Evolutionary conservation across 768 basidiomycete species (phyloP), one percentile per base, ranked within the genome.

Genomic region (Coprinellus micaceus): DNA sequence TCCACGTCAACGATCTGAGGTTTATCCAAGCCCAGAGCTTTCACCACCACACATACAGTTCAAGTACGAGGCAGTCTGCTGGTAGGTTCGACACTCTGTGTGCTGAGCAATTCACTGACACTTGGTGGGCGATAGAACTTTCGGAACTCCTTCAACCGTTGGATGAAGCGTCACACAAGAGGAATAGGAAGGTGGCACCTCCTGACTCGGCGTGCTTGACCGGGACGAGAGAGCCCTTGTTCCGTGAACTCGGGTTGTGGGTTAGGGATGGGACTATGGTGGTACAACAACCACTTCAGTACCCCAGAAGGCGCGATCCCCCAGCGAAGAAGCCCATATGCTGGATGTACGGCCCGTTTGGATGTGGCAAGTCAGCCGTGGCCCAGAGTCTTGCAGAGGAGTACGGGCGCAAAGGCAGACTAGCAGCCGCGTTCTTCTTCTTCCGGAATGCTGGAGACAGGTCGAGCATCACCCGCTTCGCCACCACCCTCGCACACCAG

Each of bases 331-430:
- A 53, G 13, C 33, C 33, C 21, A 49, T 65, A 25, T 22, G 61
- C 17, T 65, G 64, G 62, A 21, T 63, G 1, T 39, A 59, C 33
- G 64, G 64, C 2, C 52, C 59, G 1, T 62, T 59, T 11, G 64
- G 64, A 11, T 57, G 57, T 15, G 64, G 64, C 5, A 65, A 65
- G 50, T 61, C 62, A 1, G 59, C 61, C 7, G 57, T 64, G 11
- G 54, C 59, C 5, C 61, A 62, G 36, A 50, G 48, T 1, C 47
- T 65, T 6, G 60, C 61, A 17, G 60, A 61, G 15, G 9, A 26
- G 19, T 60, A 39, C 29, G 13, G 33, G 4, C 33, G 49, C 17
- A 24, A 4, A 4, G 52, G 48, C 2, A 19, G 12, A 7, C 43
- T 62, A 9, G 55, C 43, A 0, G 61, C 52, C 15, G 52, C 49